Conservation (phyloP, 208 protist genomes). For the Sergeia podlipaevii region DNA sequence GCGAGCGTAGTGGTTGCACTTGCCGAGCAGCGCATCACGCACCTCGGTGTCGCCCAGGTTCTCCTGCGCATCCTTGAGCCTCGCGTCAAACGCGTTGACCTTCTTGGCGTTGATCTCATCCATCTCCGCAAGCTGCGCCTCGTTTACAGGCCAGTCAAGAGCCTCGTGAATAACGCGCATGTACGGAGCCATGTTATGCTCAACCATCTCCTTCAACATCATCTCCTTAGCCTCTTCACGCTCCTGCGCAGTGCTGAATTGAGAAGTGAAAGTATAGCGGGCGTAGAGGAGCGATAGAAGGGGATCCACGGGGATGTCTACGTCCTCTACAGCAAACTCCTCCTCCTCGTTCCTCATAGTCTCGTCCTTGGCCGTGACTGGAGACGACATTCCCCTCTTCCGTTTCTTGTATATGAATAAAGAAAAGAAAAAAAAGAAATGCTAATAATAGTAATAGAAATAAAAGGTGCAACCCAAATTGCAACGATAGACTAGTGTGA, state of each 20-base stretch:
- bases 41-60: conserved; percentile 98
- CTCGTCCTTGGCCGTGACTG: neutral
- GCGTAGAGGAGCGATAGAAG: conserved; percentile 79
- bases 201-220: conserved; percentile 66
- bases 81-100: conserved; percentile 78
- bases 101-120: conserved; percentile 74
- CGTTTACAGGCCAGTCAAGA: conserved; percentile 72
- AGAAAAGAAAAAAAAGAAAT: conserved; percentile 7
- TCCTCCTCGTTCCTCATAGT: conserved; percentile 31
- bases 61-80: conserved; percentile 92
- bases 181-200: conserved; percentile 89
- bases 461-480: conserved; percentile 1
- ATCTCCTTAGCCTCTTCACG: conserved; percentile 63
- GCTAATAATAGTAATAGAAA: conserved; percentile 11
- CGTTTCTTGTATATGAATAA: neutral
- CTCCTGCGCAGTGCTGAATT: conserved; percentile 64
- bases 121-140: conserved; percentile 62
- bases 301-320: conserved; percentile 69
- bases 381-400: conserved; percentile 7
- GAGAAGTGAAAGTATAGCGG: conserved; percentile 76
- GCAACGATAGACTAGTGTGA: neutral
- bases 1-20: conserved; percentile 90
- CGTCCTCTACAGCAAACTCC: conserved; percentile 17
- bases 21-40: conserved; percentile 92
- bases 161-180: conserved; percentile 76